Base-by-base conservation (phyloP, 768 basidiomycete species). In the Coprinopsis strossmayeri region DNA sequence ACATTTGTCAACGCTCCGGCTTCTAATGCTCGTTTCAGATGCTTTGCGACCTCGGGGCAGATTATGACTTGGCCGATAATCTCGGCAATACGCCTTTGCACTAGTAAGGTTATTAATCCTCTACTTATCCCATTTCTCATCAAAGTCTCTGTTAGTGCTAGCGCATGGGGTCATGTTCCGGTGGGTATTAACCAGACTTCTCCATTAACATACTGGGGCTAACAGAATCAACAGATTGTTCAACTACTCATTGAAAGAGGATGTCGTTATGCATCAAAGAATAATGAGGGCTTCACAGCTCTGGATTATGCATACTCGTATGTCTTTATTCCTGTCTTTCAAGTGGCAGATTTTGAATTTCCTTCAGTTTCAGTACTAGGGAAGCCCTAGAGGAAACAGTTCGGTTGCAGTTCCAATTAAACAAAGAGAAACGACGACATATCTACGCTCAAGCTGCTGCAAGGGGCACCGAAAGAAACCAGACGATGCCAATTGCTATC, bases 221-320 rank as follows among this genome's bases (percentile, higher is more conserved):
- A 7, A 32, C 30, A n/a, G n/a, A n/a, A n/a, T 18, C 30, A 45
- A 15, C 59, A 91, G 80, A 78, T 91, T 37, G 84, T 95, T 4
- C 88, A 88, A 65, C 66, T 92, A 13, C 73, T 97, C 40, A 88
- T 97, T 51, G 90, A 93, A 62, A 75, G 88, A 51, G 92, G 94
- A 0, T 94, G 91, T 58, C 84, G 85, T 58, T 90, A 81, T 62
- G 70, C 79, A 23, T 84, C 83, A 18, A 79, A 85, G 54, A 97
- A 97, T 62, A 91, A 92, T 51, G 82, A 90, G 53, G 92, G 92
- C 0, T 96, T 92, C 62, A 90, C 88, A 9, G 85, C 94, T 9
- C 83, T 84, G 0, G 94, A 97, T 67, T 96, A 94, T 64, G 91
- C 93, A 13, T 96, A 90, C 63, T 89, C 87, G 79, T 88, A 60